A percentile compares a stretch with the other conserved stretches of the same genome.
Evolutionary conservation across 306 rosid species (phyloP).

Genomic region (Vigna hirtella): DNA sequence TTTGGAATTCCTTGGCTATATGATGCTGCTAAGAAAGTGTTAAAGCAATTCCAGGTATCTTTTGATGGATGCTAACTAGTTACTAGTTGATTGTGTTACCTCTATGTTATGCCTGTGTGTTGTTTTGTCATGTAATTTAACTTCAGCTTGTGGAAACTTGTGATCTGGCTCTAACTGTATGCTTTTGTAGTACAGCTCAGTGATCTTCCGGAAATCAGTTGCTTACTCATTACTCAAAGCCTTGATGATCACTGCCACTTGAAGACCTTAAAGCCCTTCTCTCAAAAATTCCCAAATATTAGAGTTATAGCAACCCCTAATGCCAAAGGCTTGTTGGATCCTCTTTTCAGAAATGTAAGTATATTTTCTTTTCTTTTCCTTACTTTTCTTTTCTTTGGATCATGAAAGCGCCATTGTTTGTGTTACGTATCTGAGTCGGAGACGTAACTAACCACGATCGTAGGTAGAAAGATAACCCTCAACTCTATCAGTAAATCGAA

Average conservation of each 20-base stretch:
- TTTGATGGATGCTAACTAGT: slow-evolving; percentile 32
- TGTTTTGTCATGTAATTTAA: slow-evolving; percentile 3
- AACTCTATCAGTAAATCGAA: no score
- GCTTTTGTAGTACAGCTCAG: slow-evolving; percentile 70
- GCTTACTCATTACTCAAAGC: slow-evolving; percentile 87
- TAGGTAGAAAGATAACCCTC: no score
- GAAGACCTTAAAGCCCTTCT: slow-evolving; percentile 83
- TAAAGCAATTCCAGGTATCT: slow-evolving; percentile 79
- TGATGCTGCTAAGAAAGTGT: slow-evolving; percentile 85
- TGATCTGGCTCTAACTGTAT: slow-evolving; percentile 47
- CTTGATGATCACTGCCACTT: slow-evolving; percentile 98
- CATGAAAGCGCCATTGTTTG: background rate
- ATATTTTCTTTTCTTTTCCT: background rate
- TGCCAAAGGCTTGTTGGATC: slow-evolving; percentile 77
- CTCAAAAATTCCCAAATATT: slow-evolving; percentile 66
- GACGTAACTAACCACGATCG: no score
- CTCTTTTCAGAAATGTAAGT: slow-evolving; percentile 84
- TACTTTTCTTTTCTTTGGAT: slow-evolving; percentile 25
- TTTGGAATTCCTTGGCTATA: slow-evolving; percentile 96
- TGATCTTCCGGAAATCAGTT: slow-evolving; percentile 90
- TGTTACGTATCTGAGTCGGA: background rate
- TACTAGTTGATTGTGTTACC: slow-evolving; percentile 28
- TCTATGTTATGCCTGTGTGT: slow-evolving; percentile 24
- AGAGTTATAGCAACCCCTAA: slow-evolving; percentile 85
- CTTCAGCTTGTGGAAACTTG: slow-evolving; percentile 17